phyloP scores from a whole-genome alignment of 805 yeast species.

The Yarrowia yakushimensis region DNA sequence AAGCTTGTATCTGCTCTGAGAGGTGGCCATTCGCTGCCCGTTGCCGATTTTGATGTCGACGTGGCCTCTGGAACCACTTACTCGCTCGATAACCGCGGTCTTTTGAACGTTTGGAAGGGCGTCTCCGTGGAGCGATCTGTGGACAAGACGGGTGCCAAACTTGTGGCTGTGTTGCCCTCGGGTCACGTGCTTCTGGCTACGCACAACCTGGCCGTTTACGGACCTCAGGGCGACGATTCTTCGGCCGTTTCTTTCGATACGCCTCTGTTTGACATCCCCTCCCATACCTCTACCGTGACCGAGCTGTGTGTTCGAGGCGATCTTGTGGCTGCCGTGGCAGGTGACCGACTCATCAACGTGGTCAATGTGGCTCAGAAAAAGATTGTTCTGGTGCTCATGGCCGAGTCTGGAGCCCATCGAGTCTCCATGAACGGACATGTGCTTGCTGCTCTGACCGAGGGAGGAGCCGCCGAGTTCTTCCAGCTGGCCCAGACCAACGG shows the following conservation, averaged over 20 bases:
- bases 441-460: conserved; percentile 63
- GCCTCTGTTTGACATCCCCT: conserved; percentile 53
- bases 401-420: conserved; percentile 57
- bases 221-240: conserved; percentile 35
- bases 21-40: conserved; percentile 46
- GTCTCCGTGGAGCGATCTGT: conserved; percentile 7
- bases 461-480: conserved; percentile 71
- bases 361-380: conserved; percentile 49
- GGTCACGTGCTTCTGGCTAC: conserved; percentile 59
- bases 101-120: conserved; percentile 20
- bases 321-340: conserved; percentile 66
- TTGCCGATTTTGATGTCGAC: conserved; percentile 47
- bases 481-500: conserved; percentile 20
- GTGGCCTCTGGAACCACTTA: conserved; percentile 37
- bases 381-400: conserved; percentile 58
- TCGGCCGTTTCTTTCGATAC: conserved; percentile 35
- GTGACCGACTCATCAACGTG: conserved; percentile 78
- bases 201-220: conserved; percentile 58
- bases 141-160: conserved; percentile 38
- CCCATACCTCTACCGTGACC: conserved; percentile 53
- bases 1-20: conserved; percentile 52
- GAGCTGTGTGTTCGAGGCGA: conserved; percentile 31
- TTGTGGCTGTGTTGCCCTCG: conserved; percentile 28
- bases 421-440: conserved; percentile 36
- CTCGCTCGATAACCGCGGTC: conserved; percentile 22